Evolutionary conservation across 768 basidiomycete genomes (phyloP).

Genomic region (Paxillus rubicundulus): DNA sequence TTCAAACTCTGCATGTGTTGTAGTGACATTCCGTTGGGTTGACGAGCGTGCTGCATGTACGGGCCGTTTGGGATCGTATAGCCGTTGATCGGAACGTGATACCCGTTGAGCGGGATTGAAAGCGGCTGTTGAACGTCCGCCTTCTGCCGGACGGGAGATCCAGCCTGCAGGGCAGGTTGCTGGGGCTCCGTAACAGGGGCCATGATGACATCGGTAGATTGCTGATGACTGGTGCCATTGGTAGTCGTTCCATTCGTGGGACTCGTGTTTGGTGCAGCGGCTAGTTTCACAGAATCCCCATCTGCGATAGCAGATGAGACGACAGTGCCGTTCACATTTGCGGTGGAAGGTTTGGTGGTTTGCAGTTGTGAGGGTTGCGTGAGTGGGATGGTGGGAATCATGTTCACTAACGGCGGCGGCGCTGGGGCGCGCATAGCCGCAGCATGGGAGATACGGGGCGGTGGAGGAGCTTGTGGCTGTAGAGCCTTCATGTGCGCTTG

Average conservation of each 20-base stretch:
- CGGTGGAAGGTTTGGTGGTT: slow-evolving; percentile 21
- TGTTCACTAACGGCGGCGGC: slow-evolving; percentile 34
- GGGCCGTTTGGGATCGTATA: slow-evolving; percentile 35
- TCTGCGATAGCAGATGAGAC: slow-evolving; percentile 46
- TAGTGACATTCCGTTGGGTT: slow-evolving; percentile 41
- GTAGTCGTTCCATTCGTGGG: slow-evolving; percentile 30
- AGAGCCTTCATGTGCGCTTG: slow-evolving; percentile 62
- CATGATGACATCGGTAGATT: slow-evolving; percentile 11
- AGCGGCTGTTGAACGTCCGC: slow-evolving; percentile 44
- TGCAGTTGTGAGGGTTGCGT: slow-evolving; percentile 39
- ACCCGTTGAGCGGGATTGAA: slow-evolving; percentile 43
- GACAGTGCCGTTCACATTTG: slow-evolving; percentile 34
- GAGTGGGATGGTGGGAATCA: slow-evolving; percentile 27
- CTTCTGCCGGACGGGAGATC: slow-evolving; percentile 48
- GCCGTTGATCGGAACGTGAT: slow-evolving; percentile 46
- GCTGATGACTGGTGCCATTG: slow-evolving; percentile 28
- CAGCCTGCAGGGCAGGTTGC: slow-evolving; percentile 21
- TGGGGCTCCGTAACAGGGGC: slow-evolving; percentile 19
- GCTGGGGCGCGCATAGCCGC: slow-evolving; percentile 31
- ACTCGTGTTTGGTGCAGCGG: slow-evolving; percentile 17
- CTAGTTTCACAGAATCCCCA: slow-evolving; percentile 33
- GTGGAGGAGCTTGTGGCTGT: slow-evolving; percentile 46
- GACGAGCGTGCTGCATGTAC: slow-evolving; percentile 35
- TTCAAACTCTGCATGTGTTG: slow-evolving; percentile 65
- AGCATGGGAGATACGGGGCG: slow-evolving; percentile 59